These are phyloP conservation scores for Physcomitrellopsis africana DNA, from an alignment of 225 moss, liverwort and hornwort species.

Conservation along the genomic window DNA sequence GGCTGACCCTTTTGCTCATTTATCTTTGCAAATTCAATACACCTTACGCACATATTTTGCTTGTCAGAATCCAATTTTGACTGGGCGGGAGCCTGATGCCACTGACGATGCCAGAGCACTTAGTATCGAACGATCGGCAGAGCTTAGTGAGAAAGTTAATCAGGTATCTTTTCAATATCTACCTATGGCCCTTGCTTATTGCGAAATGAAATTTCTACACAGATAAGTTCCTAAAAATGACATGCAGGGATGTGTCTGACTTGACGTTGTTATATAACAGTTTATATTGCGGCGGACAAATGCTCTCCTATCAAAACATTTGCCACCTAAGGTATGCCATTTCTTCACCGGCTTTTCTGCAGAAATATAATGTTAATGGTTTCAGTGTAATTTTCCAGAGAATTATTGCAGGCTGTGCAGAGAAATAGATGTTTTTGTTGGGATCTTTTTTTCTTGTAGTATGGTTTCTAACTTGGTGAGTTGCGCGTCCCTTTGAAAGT, in stretches of 20 bases:
- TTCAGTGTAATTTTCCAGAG: slow-evolving; percentile 9
- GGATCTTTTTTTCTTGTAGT: background rate
- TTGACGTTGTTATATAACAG: slow-evolving; percentile 46
- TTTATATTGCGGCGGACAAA: slow-evolving; percentile 95
- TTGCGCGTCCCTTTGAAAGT: background rate
- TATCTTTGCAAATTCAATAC: slow-evolving; percentile 2
- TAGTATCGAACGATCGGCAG: slow-evolving; percentile 84
- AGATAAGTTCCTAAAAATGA: background rate
- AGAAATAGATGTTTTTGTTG: background rate
- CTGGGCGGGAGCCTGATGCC: slow-evolving; percentile 96
- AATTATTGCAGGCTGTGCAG: background rate
- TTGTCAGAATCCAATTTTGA: slow-evolving; percentile 81
- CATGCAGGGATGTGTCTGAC: slow-evolving; percentile 26
- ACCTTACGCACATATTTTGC: slow-evolving; percentile 28
- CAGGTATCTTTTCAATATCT: slow-evolving; percentile 56
- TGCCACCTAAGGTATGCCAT: slow-evolving; percentile 85
- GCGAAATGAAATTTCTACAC: no score
- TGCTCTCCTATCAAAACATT: slow-evolving; percentile 91
- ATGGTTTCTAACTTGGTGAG: slow-evolving; percentile 6
- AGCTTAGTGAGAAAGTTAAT: slow-evolving; percentile 97
- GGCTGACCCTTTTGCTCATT: background rate
- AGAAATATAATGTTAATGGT: background rate
- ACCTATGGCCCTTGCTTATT: background rate
- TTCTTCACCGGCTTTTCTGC: background rate
- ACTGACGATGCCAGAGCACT: slow-evolving; percentile 81